phyloP scores from a whole-genome alignment of 1,139 yeast species.

The Pichia sp. region DNA sequence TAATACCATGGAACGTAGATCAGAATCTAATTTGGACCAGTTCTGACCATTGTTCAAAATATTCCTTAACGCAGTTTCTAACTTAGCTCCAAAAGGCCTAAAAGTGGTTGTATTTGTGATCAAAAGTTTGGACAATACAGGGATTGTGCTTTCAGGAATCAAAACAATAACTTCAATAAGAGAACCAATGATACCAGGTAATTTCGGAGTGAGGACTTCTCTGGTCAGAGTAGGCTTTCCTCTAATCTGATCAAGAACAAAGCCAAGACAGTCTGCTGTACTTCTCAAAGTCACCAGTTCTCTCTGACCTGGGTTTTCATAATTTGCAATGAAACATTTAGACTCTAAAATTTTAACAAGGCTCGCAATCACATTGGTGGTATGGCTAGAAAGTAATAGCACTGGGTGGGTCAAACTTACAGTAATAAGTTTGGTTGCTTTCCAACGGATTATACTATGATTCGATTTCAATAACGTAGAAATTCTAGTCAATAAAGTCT shows the following conservation, averaged over 20 bases:
- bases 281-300: constrained; percentile 30
- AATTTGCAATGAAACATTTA: constrained; percentile 40
- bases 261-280: constrained; percentile 45
- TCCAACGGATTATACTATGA: constrained; percentile 52
- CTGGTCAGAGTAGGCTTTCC: constrained; percentile 84
- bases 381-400: constrained; percentile 53
- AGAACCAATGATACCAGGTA: constrained; percentile 57
- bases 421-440: constrained; percentile 53
- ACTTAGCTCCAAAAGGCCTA: constrained; percentile 68
- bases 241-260: constrained; percentile 52
- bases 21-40: constrained; percentile 25
- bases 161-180: constrained; percentile 44
- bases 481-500: constrained; percentile 53
- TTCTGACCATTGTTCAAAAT: constrained; percentile 31
- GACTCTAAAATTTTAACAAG: constrained; percentile 56
- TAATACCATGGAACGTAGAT: constrained; percentile 42
- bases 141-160: constrained; percentile 42
- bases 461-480: constrained; percentile 51
- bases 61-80: constrained; percentile 43
- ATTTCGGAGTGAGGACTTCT: constrained; percentile 76
- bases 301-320: constrained; percentile 31
- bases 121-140: constrained; percentile 48
- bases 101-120: constrained; percentile 71
- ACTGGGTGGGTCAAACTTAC: constrained; percentile 48
- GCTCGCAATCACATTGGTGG: constrained; percentile 51